Evolutionary conservation across 345 rosid genomes (phyloP), one percentile per base, ranked within the genome.

Genomic region (Triadica sebifera): DNA sequence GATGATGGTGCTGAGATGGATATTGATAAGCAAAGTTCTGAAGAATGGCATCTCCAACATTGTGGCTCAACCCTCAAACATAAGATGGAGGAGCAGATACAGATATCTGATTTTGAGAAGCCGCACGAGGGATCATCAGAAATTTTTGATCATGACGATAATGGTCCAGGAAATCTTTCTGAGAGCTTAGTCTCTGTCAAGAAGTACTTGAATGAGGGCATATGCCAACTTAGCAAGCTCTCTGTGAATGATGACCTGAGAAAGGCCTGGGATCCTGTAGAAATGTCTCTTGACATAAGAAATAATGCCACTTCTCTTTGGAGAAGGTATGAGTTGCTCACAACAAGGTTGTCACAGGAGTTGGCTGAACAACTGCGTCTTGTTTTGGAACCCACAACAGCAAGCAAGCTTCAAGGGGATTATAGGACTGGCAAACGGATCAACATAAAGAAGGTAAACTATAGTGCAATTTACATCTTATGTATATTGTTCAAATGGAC

Each of bases 341-440:
- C 97, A 7, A 81, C 89, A 43, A 91, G 89, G 81, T 78, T 91
- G 73, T 93, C 98, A 52, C 97, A 93, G 79, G 97, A 93, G 83
- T 81, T 95, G 81, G 93, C 98, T 75, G 99, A 95, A 81, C 99
- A 90, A 65, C 78, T 95, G 78, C 96, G 98, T 24, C 97, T 95
- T 66, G 89, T 95, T 75, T 69, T 95, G 93, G 98, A 90, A 84
- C 97, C 98, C 53, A 93, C 94, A 16, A 77, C 90, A 53, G 98
- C 97, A 15, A 93, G 97, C 85, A 95, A 93, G 78, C 98, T 95
- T 62, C 94, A 87, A 81, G 99, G 99, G 20, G 99, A 95, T 75
- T 95, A 93, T 71, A 91, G 88, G 85, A 93, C 97, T 50, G 99
- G 99, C 57, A 93, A 95, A 81, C 80, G 99, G 74, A 91, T 95